phyloP scores from a whole-genome alignment of 805 yeast genomes.

The Kodamaea laetipori region DNA sequence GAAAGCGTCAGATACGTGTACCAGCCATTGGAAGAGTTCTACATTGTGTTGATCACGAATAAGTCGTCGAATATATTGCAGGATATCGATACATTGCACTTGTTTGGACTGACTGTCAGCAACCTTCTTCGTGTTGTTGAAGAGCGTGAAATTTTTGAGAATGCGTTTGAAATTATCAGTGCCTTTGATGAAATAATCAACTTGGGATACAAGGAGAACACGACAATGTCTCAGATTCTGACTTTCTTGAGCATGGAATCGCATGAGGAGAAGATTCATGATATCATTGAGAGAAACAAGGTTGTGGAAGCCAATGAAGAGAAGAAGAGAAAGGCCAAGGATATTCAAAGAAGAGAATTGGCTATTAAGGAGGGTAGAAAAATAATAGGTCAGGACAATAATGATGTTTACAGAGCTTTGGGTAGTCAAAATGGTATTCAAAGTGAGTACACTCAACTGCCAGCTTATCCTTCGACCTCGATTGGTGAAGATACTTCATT shows the following conservation, averaged over 20 bases:
- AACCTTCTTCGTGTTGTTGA: constrained; percentile 70
- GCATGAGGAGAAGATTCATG: constrained; percentile 98
- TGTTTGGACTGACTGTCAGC: constrained; percentile 80
- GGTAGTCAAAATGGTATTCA: constrained; percentile 17
- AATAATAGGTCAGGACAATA: constrained; percentile 20
- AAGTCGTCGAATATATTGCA: constrained; percentile 88
- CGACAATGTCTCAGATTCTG: constrained; percentile 77
- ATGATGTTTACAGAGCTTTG: constrained; percentile 50
- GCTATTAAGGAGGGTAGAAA: constrained; percentile 45
- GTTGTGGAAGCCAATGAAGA: constrained; percentile 97
- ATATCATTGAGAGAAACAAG: constrained; percentile 94
- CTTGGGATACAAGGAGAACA: constrained; percentile 86
- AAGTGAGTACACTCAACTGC: constrained; percentile 26
- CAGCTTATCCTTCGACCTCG: constrained; percentile 28
- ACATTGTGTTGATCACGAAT: constrained; percentile 88
- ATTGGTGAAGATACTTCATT: constrained; percentile 22
- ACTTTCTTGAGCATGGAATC: constrained; percentile 96
- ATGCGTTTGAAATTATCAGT: constrained; percentile 84
- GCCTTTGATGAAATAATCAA: constrained; percentile 94
- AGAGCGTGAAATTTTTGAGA: constrained; percentile 78
- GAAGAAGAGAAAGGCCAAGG: constrained; percentile 92
- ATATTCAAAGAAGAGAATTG: constrained; percentile 78
- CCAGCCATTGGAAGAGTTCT: constrained; percentile 93
- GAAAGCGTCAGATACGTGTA: constrained; percentile 90
- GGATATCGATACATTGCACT: constrained; percentile 88